Evolutionary conservation across 2,329 filamentous ascomycete species (phyloP).

Genomic region (Tolypocladium endophyticum): DNA sequence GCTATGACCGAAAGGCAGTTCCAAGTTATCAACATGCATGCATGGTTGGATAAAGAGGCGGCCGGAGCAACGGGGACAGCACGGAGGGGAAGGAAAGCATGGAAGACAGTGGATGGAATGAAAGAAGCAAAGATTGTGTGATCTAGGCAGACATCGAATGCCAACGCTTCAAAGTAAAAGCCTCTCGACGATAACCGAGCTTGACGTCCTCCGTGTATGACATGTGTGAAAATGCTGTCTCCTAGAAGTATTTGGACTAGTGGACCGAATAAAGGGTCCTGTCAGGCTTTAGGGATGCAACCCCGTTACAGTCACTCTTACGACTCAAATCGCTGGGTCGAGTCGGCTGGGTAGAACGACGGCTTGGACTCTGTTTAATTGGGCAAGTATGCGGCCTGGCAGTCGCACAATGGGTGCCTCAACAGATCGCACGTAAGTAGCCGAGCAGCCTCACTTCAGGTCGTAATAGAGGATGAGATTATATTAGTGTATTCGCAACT

Average conservation of each 20-base stretch:
- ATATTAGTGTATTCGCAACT: background rate
- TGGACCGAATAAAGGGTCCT: too few species aligned
- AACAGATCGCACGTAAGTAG: background rate
- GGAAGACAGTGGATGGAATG: background rate
- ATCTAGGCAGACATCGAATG: background rate
- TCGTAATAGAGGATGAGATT: background rate
- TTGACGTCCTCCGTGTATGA: background rate
- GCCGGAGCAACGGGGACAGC: background rate
- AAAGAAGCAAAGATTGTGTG: background rate
- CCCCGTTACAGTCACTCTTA: too few species aligned
- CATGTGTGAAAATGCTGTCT: too few species aligned
- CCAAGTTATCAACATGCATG: background rate
- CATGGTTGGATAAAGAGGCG: background rate
- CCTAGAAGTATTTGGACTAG: too few species aligned
- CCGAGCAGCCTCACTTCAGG: background rate
- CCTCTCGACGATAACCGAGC: too few species aligned
- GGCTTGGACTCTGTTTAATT: too few species aligned
- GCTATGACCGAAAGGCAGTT: background rate
- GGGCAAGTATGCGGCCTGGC: too few species aligned
- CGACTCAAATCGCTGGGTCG: too few species aligned
- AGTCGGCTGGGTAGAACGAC: too few species aligned
- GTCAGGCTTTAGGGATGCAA: too few species aligned
- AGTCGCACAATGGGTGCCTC: too few species aligned
- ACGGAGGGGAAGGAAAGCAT: background rate
- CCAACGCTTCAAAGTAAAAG: background rate